Evolutionary conservation across 805 yeast species (phyloP), one percentile per base, ranked within the genome.

Genomic region (Maudiozyma pseudohumilis): DNA sequence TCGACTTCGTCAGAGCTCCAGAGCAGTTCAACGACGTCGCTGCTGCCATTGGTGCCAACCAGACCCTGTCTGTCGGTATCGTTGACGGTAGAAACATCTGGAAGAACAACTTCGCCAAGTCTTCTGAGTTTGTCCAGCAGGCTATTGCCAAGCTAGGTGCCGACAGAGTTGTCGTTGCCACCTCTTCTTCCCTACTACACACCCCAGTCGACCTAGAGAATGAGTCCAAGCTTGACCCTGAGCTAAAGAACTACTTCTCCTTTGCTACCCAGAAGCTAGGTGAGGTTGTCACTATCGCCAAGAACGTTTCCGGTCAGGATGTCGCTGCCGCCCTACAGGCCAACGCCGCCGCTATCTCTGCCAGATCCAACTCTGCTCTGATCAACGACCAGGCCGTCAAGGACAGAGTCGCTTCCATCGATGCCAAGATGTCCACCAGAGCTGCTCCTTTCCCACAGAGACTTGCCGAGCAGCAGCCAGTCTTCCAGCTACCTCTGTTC

Each of bases 71-170:
- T 45, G 95, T 82, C 50, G 98, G 98, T 85, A 76, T 92, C 56
- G 88, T 92, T 59, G 94, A 87, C 60, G 98, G 98, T 71, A 87
- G 98, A 78, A 92, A 92, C 80, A 86, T 92, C 70, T 92, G 98
- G 98, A 92, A 92, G 78, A 81, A 94, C 66, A 82, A 92, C 74
- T 85, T 81, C 61, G 65, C 92, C 60, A 77, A 78, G 69, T 94
- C 98, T 52, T 69, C 87, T 60, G 83, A 68, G 47, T 62, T 81
- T 48, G 94, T 86, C 56, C 71, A 80, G 63, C 73, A 76, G 66
- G 96, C 95, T 54, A 73, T 85, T 59, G 78, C 68, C 52, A 80
- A 80, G 70, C 69, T 92, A 53, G 96, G 96, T 65, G 70, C 75
- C 47, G 88, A 81, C 56, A 79, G 84, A 66, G 92, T 86, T 50